Evolutionary conservation across 192 early-diverging fungal species (phyloP), one percentile per base, ranked within the genome.

Genomic region (Linnemannia exigua): DNA sequence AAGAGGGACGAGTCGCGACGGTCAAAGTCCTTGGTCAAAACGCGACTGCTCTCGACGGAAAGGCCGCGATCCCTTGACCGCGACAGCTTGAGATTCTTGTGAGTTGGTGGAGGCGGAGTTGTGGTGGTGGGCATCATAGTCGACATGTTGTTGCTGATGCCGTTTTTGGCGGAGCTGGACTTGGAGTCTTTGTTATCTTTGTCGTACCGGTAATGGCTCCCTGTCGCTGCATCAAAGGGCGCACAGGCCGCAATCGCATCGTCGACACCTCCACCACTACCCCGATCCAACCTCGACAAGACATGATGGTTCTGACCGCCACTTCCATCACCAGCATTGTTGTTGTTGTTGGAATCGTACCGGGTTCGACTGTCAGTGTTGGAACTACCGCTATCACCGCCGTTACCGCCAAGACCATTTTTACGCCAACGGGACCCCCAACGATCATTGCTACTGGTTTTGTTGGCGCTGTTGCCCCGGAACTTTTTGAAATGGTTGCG

Each of bases 31-130:
- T 25, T 63, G 69, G 31, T 79, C 67, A 86, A 36, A 9, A 79
- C 77, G 3, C 83, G 74, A 41, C 74, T 86, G 47, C 77, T 79
- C 61, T 86, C 83, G 22, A 70, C 74, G 1, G 83, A 86, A 9
- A 33, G 46, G 4, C 74, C 77, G 8, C 78, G 73, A 31, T 79
- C 74, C 20, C 78, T 41, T 4, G 74, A 28, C 5, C 70, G 48
- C 47, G 79, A 79, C 31, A 86, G 12, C 47, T 79, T 86, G 44
- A 80, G 37, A 2, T 46, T 2, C 36, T 46, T 41, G 36, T 41
- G 37, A 4, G 22, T 7, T n/a, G 69, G 35, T 22, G 36, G n/a
- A n/a, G 69, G 38, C 35, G 36, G 69, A 46, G 37, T n/a, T 36
- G 36, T n/a, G 17, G 38, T 35, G 14, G 35, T 47, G 12, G 35